Conservation (phyloP, 768 basidiomycete species). For the Mycena rosella region DNA sequence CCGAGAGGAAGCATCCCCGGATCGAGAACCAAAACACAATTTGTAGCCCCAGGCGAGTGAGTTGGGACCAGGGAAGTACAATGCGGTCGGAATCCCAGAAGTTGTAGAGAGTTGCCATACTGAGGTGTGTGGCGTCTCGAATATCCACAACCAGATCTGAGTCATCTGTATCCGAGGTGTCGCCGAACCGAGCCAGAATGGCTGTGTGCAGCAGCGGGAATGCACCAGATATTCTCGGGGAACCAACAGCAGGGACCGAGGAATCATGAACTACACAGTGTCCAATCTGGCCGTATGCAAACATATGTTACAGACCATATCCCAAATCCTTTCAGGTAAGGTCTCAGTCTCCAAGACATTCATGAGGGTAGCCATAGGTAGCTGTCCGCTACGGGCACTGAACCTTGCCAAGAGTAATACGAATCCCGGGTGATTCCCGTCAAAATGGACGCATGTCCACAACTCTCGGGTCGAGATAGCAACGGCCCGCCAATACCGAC, state of each 20-base stretch:
- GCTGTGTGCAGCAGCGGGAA: neutral
- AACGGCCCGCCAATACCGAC: neutral
- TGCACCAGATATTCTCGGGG: neutral
- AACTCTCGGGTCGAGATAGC: neutral
- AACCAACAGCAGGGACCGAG: neutral
- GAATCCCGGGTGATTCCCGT: neutral
- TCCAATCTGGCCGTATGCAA: neutral
- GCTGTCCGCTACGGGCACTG: neutral
- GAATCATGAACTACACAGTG: neutral
- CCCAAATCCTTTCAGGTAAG: neutral
- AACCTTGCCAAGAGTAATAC: neutral
- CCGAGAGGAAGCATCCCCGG: neutral
- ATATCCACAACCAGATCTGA: neutral
- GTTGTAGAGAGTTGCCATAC: neutral
- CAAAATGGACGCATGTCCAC: neutral
- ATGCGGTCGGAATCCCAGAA: neutral
- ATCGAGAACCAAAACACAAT: neutral
- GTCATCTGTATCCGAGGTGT: neutral
- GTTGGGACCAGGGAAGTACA: neutral
- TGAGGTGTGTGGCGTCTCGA: neutral
- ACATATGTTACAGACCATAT: neutral
- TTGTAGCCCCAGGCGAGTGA: neutral
- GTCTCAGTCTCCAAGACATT: neutral
- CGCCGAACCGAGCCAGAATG: neutral
- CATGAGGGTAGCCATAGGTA: neutral